Conservation (phyloP, 1,284 basidiomycete genomes). For the Cronartium quercuum region DNA sequence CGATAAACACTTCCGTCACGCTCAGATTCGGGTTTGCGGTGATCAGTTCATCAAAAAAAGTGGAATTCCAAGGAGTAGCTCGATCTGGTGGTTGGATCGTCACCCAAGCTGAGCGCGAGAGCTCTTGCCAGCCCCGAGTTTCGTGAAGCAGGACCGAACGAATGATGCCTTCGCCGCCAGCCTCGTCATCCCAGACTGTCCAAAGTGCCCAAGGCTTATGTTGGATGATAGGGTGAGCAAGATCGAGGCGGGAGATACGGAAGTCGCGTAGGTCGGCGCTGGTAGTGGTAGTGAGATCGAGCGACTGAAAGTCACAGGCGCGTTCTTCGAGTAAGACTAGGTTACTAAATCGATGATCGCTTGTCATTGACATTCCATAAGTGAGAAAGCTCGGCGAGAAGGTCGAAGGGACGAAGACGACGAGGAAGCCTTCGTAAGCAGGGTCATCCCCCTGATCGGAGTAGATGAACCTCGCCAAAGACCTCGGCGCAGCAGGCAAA, state of each 20-base stretch:
- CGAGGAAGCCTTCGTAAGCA: slow-evolving; percentile 30
- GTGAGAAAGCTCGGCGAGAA: slow-evolving; percentile 29
- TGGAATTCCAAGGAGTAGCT: slow-evolving; percentile 60
- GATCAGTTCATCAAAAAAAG: slow-evolving; percentile 76
- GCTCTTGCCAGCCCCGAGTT: slow-evolving; percentile 20
- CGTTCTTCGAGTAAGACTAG: slow-evolving; percentile 30
- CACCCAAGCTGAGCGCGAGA: slow-evolving; percentile 43
- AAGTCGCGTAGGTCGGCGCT: slow-evolving; percentile 23
- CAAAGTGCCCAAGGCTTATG: slow-evolving; percentile 50
- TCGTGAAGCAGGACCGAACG: slow-evolving; percentile 38
- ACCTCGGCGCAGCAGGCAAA: slow-evolving; percentile 30
- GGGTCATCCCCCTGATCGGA: slow-evolving; percentile 37
- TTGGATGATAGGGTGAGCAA: slow-evolving; percentile 9
- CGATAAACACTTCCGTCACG: slow-evolving; percentile 65
- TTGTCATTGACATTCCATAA: slow-evolving; percentile 27
- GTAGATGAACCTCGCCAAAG: slow-evolving; percentile 18
- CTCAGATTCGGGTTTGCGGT: slow-evolving; percentile 54
- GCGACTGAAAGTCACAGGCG: slow-evolving; percentile 8
- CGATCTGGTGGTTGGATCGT: slow-evolving; percentile 56
- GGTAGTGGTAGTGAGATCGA: neutral
- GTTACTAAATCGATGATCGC: slow-evolving; percentile 21
- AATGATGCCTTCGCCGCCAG: slow-evolving; percentile 43
- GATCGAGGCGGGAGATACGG: slow-evolving; percentile 29
- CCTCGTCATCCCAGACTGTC: slow-evolving; percentile 51
- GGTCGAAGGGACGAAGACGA: slow-evolving; percentile 25